phyloP scores from a whole-genome alignment of 176 grass and related monocot genomes.

The Cocos nucifera region DNA sequence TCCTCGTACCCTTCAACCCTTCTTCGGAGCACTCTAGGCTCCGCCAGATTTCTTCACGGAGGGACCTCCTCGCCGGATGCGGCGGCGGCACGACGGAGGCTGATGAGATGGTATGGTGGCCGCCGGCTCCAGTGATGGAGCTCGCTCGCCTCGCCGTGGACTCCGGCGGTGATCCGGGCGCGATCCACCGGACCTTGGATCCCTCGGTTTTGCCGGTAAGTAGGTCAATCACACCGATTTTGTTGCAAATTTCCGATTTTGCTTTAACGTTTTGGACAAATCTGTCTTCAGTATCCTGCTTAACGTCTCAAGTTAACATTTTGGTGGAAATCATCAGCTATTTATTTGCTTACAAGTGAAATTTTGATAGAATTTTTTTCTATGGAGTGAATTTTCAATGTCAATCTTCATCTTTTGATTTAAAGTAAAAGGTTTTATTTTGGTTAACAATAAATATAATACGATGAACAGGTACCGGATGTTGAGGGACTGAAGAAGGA shows the following conservation, averaged over 20 bases:
- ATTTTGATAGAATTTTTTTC: no score
- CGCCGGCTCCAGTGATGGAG: conserved; percentile 71
- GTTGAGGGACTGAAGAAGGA: conserved; percentile 42
- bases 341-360: no score
- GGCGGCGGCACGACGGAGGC: neutral
- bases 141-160: conserved; percentile 67
- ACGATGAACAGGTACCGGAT: conserved; percentile 57
- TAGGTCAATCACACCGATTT: neutral
- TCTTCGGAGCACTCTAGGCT: conserved; percentile 13
- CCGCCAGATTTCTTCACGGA: neutral
- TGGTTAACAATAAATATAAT: no score
- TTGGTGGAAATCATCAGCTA: no score
- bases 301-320: no score
- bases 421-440: no score
- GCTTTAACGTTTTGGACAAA: no score
- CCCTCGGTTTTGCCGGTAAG: conserved; percentile 62
- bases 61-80: neutral
- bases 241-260: no score
- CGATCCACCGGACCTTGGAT: conserved; percentile 63
- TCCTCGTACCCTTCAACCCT: conserved; percentile 44
- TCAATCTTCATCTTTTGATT: no score
- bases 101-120: conserved; percentile 81
- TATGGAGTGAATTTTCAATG: no score
- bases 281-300: no score
- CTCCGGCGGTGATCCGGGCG: conserved; percentile 61